Conservation (phyloP, 495 filamentous ascomycete species). For the Oidiodendron maius region DNA sequence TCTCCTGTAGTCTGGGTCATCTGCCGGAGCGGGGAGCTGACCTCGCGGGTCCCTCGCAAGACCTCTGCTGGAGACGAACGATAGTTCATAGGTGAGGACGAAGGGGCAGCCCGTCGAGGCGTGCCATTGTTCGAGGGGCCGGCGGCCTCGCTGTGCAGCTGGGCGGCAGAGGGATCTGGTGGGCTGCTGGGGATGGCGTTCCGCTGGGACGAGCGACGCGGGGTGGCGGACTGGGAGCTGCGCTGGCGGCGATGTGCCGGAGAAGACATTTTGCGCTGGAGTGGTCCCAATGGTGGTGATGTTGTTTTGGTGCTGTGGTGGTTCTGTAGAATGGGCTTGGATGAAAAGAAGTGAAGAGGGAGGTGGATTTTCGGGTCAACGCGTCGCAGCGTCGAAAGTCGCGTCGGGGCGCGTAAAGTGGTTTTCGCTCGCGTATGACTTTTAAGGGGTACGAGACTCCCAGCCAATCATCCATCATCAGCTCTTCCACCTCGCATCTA, state of each 20-base stretch:
- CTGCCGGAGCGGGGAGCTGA: conserved; percentile 45
- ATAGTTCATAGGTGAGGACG: conserved; percentile 80
- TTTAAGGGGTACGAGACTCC: not conserved
- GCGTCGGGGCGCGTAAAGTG: not conserved
- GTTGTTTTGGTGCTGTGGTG: not conserved
- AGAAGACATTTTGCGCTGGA: conserved; percentile 46
- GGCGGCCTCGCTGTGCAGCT: conserved; percentile 38
- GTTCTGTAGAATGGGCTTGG: not conserved
- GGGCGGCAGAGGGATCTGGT: conserved; percentile 37
- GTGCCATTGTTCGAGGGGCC: conserved; percentile 32
- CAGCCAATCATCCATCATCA: too few relatives aligned
- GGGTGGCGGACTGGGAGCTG: conserved; percentile 50
- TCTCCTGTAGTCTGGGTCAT: conserved; percentile 47
- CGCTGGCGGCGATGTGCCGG: conserved; percentile 46
- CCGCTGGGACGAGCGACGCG: conserved; percentile 41
- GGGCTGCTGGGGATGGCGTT: conserved; percentile 40
- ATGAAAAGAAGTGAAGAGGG: not conserved
- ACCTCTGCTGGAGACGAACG: conserved; percentile 61
- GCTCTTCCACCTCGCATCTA: too few relatives aligned
- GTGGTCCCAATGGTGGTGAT: not conserved
- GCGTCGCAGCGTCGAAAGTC: not conserved
- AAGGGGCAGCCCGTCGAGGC: conserved; percentile 34
- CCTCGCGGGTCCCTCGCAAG: conserved; percentile 32
- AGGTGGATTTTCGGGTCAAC: not conserved
- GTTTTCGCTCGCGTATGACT: not conserved